Evolutionary conservation across 179 eudicot species (phyloP).

Genomic region (Camellia oleifera): DNA sequence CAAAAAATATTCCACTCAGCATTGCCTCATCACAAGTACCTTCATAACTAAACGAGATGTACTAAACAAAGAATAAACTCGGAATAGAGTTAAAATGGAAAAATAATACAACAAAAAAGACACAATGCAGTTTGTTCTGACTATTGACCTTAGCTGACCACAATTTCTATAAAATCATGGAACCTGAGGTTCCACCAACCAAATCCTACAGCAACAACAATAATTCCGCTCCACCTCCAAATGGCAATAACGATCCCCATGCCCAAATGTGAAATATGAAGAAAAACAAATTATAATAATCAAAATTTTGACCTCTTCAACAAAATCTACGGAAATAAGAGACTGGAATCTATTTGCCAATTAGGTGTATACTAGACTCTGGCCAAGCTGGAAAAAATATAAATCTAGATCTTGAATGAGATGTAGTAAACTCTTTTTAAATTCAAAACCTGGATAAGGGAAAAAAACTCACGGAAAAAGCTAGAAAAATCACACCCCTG

Average conservation of each 20-base stretch:
- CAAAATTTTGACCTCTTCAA: not conserved
- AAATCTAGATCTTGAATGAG: not conserved
- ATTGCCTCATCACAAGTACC: too few relatives aligned
- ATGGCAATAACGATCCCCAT: not conserved
- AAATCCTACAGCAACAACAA: slow-evolving; percentile 16
- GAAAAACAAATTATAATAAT: not conserved
- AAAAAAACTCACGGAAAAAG: not conserved
- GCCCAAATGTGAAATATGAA: not conserved
- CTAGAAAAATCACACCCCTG: slow-evolving; percentile 13
- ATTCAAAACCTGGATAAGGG: slow-evolving; percentile 1
- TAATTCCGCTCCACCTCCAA: slow-evolving; percentile 3
- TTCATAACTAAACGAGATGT: too few relatives aligned
- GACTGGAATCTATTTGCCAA: not conserved
- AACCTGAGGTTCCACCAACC: not conserved
- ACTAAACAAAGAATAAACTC: not conserved
- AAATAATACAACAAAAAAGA: slow-evolving; percentile 1
- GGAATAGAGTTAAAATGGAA: not conserved
- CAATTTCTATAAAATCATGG: slow-evolving; percentile 2
- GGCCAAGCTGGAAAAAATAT: not conserved
- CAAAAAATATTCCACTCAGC: too few relatives aligned
- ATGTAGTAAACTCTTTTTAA: not conserved
- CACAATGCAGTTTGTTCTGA: not conserved
- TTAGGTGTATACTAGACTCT: not conserved
- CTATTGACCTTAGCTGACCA: not conserved
- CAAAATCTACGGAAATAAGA: not conserved